Evolutionary conservation across 2,329 filamentous ascomycete species (phyloP), one percentile per base, ranked within the genome.

Genomic region (Penicillium sp.): DNA sequence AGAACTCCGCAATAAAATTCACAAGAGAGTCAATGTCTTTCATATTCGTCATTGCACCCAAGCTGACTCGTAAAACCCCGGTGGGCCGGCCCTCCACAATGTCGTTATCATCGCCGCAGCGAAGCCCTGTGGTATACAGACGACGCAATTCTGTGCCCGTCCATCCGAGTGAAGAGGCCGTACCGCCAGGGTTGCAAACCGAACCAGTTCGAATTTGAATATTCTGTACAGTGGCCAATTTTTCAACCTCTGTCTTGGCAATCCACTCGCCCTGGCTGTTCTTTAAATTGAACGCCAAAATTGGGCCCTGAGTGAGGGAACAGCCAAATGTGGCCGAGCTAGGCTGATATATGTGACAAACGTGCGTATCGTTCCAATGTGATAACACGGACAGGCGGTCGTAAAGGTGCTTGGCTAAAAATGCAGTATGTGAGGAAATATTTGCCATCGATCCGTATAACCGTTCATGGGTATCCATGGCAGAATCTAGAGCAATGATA

Each of bases 141-240:
- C 84, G 83, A 64, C 82, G 88, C 82, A 97, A 88, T 69, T 98
- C 92, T 84, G 88, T 89, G 0, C 91, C 86, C 47, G 87, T 83
- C 52, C 97, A 80, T 1, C 80, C 79, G n/a, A 98, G 81, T 21
- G 86, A 85, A 1, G 82, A 80, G 14, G 92, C 89, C 56, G 96
- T 84, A 1, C 92, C 92, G 10, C 93, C 95, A 1, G 95, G 93
- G 66, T 96, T 97, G 75, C 95, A 99, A 1, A 97, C 80, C 0
- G 91, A 90, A 5, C 95, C 95, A 1, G 91, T 96, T 37, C 95
- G 86, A 19, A 98, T 77, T 67, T 97, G 91, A 43, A 98, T 89
- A 48, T 86, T 84, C 62, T 89, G 90, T 21, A 96, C 79, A 2
- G 84, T 82, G 7, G 92, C 90, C 22, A 97, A 79, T 72, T 93